Evolutionary conservation across 306 rosid genomes (phyloP), one percentile per base, ranked within the genome.

Genomic region (Argentina anserina): DNA sequence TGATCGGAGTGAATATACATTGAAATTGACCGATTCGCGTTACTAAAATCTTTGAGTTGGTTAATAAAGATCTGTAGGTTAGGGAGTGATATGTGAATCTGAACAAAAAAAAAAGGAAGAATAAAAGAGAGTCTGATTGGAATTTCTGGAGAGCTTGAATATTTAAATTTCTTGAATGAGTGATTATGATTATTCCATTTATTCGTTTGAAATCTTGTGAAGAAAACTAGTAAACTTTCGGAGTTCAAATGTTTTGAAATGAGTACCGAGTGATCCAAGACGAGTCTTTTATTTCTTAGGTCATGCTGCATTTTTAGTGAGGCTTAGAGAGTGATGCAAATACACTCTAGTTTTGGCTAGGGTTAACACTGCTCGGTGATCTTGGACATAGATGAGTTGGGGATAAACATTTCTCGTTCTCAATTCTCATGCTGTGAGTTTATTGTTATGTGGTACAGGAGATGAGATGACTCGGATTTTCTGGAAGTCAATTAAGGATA

Each of bases 381-480:
- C 26, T 52, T 52, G 5, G 10, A 49, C 9, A n/a, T 56, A 56
- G 18, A 56, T 56, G 31, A 18, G 62, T 56, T 26, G 34, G 9
- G n/a, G n/a, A 33, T 33, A 21, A 2, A 9, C 2, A 21, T n/a
- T 21, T 52, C 21, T 21, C 60, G 10, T 53, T 9, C 31, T 17
- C 14, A 0, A 3, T 28, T 13, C 64, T 58, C 29, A 58, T 75
- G 13, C 61, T 34, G 13, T 78, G 28, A 42, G 47, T 79, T 76
- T 46, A 43, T 46, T 36, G 25, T 77, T 65, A 65, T 84, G 72
- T 61, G 66, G 62, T 70, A 74, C 86, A 94, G 99, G 99, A 63
- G 99, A 94, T 81, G 99, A 91, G 86, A 94, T 94, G 99, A 94
- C 99, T 39, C 81, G 99, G 69, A 71, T 94, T 72, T 87, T 94